Evolutionary conservation across 2,329 filamentous ascomycete species (phyloP), one percentile per base, ranked within the genome.

Genomic region (Aquanectria penicillioides): DNA sequence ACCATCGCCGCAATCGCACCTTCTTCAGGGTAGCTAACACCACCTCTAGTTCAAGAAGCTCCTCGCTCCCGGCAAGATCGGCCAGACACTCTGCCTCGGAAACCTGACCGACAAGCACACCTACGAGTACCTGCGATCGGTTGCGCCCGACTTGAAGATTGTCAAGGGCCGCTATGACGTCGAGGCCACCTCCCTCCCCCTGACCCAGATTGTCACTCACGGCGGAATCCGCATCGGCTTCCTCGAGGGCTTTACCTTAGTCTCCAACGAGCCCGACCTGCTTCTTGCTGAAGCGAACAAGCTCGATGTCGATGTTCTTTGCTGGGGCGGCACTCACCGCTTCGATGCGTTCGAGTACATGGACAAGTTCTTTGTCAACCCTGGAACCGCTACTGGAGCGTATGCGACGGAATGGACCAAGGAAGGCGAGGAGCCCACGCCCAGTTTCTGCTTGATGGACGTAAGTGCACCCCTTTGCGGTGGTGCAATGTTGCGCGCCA

Each of bases 391-490:
- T 20, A 89, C 87, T 5, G 87, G 87, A 9, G 87, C 87, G 3
- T 86, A 86, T 63, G 79, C 83, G 18, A 83, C 83, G 2, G 83
- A 84, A 17, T 88, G 85, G 82, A 79, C 78, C 17, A 78, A 79
- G 48, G 84, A 84, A 34, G 81, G 78, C n/a, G 87, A 91, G 72
- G 91, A 94, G 53, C 91, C 90, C 20, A 89, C 89, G 55, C 94
- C 94, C 22, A 97, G 93, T 74, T 97, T 98, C 77, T 97, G 95
- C 73, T 79, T 98, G 75, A 97, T 98, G 94, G 94, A 98, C 85
- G 94, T 97, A 77, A 81, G 93, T 89, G 40, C 52, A 47, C 37
- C 47, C 8, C n/a, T 15, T 54, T 12, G 8, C 4, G 17, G 8
- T 18, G 18, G 40, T 20, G 2, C 31, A 9, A 34, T 9, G 12